Evolutionary conservation across 2,329 filamentous ascomycete genomes (phyloP), one percentile per base, ranked within the genome.

Genomic region (Ophiostoma piceae): DNA sequence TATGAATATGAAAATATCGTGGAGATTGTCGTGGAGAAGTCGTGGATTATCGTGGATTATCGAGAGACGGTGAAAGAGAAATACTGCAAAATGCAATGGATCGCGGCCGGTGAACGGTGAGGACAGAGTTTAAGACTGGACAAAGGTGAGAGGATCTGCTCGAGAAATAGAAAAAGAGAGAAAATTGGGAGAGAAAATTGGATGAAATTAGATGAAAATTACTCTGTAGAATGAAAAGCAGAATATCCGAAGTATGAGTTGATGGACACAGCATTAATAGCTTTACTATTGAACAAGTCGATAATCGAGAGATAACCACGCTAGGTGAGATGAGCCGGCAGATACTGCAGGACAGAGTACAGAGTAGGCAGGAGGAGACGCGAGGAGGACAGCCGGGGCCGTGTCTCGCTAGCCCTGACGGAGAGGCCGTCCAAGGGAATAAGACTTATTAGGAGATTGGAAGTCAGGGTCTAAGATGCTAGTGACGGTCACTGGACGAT

Each of bases 131-230:
- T 9, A 57, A 7, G 16, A 3, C 22, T 32, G 14, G 54, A 65
- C 26, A 39, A 26, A 26, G 22, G 16, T 7, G 5, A 22, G 29
- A 65, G 62, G 62, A 65, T 65, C 62, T 65, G 62, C 62, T 22
- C 11, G 35, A 12, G 62, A 65, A 39, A 65, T 65, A 65, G 32
- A 65, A 65, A 65, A 41, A 65, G 19, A 39, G 12, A 14, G 12
- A 41, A 14, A 41, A 14, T 3, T 2, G 12, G 12, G 3, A 41
- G 1, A 14, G 3, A 41, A 41, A 41, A 41, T 2, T 14, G 9
- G 39, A 41, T 37, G 35, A 35, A 35, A 35, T 8, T 35, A 35
- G 5, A 35, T 35, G 35, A 35, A 35, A 35, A 35, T 35, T 8
- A 35, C 35, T 29, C 26, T 29, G 26, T 29, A 29, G 26, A 29